Conservation (phyloP, 176 grass and related monocot species). For the Hyparrhenia diplandra region DNA sequence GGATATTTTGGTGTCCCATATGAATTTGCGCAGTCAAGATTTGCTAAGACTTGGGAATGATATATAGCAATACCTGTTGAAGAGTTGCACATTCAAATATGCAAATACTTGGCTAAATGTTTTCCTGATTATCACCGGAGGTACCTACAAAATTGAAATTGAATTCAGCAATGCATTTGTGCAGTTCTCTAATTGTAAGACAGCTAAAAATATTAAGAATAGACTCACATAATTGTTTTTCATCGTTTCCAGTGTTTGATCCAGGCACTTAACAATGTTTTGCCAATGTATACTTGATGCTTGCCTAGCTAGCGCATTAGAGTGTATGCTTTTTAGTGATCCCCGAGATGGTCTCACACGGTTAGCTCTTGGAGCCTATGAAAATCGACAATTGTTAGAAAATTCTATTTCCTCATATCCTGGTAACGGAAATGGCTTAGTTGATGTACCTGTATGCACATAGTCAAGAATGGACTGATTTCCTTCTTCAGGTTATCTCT, state of each 20-base stretch:
- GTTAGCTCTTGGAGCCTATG: slow-evolving; percentile 71
- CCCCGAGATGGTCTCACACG: slow-evolving; percentile 69
- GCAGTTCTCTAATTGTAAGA: slow-evolving; percentile 8
- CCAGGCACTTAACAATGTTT: slow-evolving; percentile 66
- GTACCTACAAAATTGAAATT: slow-evolving; percentile 57
- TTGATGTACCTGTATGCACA: slow-evolving; percentile 80
- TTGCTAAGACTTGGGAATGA: background rate
- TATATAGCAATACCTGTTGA: slow-evolving; percentile 71
- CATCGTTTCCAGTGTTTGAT: slow-evolving; percentile 54
- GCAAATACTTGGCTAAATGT: slow-evolving; percentile 81
- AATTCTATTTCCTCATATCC: background rate
- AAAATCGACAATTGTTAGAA: slow-evolving; percentile 16
- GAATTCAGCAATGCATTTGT: slow-evolving; percentile 3
- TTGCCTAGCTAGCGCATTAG: slow-evolving; percentile 64
- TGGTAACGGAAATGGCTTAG: slow-evolving; percentile 8
- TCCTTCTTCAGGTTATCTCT: slow-evolving; percentile 92
- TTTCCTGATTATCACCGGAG: slow-evolving; percentile 74
- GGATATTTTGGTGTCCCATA: background rate
- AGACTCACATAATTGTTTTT: slow-evolving; percentile 57
- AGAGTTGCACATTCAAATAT: slow-evolving; percentile 92
- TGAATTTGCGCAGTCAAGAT: slow-evolving; percentile 1
- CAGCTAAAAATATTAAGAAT: slow-evolving; percentile 2
- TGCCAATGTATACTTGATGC: slow-evolving; percentile 77
- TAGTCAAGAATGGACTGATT: slow-evolving; percentile 69
- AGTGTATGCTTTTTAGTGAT: slow-evolving; percentile 64